Base-by-base conservation (phyloP, 164 flowering plant genomes). In the Dillenia turbinata region DNA sequence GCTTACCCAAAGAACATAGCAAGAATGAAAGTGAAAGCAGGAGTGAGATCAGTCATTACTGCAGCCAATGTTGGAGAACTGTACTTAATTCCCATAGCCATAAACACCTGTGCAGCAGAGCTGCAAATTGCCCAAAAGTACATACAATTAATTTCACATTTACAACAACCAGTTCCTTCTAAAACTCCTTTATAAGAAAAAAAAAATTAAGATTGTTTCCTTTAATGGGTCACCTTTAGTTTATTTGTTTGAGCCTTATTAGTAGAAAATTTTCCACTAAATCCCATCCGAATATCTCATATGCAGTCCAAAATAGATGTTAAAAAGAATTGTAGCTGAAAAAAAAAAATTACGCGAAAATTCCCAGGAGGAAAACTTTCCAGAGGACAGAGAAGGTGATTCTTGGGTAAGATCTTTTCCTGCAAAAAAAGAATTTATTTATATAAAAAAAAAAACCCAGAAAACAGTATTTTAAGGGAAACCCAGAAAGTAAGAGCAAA, bases 1-100 rank as follows among this genome's bases (percentile, higher is more conserved):
- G 19, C 49, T 33, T 5, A 81, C 84, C 82, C 68, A 60, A 75
- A 60, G 13, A 70, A 2, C 22, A 76, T 64, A 6, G 82, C 78
- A 5, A 81, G 67, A 24, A 70, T 40, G 73, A 81, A 78, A 10
- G 82, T 73, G 10, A 73, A 67, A 48, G 71, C 75, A 9, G 83
- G 80, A 3, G 53, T 44, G 19, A 73, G 67, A 43, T 69, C 69
- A 61, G 66, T 60, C 47, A 76, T 59, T 15, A 73, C 72, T 10
- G 68, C 49, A 46, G 83, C 67, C 4, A 79, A 70, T 48, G 75
- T 73, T 2, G 80, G 83, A 55, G 83, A 79, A 16, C 78, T 79
- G 64, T 73, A 73, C 14, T 64, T 53, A 12, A 79, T 46, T 0
- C 82, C 82, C 40, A 57, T 57, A 49, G 44, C 68, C 46, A 66